Evolutionary conservation across 2,329 filamentous ascomycete genomes (phyloP).

Genomic region (Fusarium chlamydosporum): DNA sequence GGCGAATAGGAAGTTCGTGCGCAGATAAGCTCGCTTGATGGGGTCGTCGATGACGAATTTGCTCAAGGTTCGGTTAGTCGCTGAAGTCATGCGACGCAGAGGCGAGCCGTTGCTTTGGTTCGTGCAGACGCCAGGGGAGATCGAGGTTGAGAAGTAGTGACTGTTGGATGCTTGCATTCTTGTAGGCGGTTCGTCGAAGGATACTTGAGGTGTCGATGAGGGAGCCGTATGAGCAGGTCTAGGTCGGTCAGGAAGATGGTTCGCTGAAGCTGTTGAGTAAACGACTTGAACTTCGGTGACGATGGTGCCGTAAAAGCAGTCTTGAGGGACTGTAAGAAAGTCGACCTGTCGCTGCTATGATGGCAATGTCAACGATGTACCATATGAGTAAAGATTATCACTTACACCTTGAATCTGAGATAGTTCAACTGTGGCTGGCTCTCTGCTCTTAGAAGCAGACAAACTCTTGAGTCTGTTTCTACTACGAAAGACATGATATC

Average conservation of each 20-base stretch:
- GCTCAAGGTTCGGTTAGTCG: slow-evolving; percentile 53
- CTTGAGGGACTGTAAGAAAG: slow-evolving; percentile 48
- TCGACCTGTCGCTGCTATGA: slow-evolving; percentile 43
- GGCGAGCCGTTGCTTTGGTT: slow-evolving; percentile 19
- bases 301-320: slow-evolving; percentile 65
- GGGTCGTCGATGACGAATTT: slow-evolving; percentile 63
- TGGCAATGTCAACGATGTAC: slow-evolving; percentile 5
- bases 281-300: slow-evolving; percentile 66
- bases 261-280: slow-evolving; percentile 50
- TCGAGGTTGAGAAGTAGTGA: slow-evolving; percentile 56
- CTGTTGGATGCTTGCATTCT: slow-evolving; percentile 42
- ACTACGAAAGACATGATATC: slow-evolving; percentile 71
- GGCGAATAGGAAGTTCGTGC: slow-evolving; percentile 73
- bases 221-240: slow-evolving; percentile 40
- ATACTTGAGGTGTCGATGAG: slow-evolving; percentile 38
- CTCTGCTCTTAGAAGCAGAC: slow-evolving; percentile 56
- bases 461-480: slow-evolving; percentile 69
- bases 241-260: slow-evolving; percentile 44
- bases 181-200: slow-evolving; percentile 43
- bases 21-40: slow-evolving; percentile 72
- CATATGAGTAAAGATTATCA: not conserved
- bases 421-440: slow-evolving; percentile 53
- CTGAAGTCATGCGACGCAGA: slow-evolving; percentile 39
- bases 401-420: slow-evolving; percentile 42
- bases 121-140: slow-evolving; percentile 42